Evolutionary conservation across 2,329 filamentous ascomycete species (phyloP).

Genomic region (Claviceps digitariae): DNA sequence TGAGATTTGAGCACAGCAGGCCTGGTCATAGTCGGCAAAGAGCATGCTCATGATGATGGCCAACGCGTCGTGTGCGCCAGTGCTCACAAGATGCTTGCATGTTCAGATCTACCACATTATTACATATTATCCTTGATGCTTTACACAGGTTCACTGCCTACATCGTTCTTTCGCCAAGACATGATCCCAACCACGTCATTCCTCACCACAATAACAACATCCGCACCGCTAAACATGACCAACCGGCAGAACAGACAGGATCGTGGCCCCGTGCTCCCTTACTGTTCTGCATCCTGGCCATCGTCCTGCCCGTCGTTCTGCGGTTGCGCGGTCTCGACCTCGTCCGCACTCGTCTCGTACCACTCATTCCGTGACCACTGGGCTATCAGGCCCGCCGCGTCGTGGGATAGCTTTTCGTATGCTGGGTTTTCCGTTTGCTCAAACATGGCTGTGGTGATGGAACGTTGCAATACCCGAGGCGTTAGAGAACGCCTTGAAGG

Average conservation of each 20-base stretch:
- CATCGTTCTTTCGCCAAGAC: too few relatives aligned
- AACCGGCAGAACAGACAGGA: neutral
- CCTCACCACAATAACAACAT: neutral
- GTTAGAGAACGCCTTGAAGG: constrained; percentile 3
- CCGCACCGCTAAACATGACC: neutral
- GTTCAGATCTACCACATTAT: too few relatives aligned
- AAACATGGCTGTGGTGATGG: constrained; percentile 49
- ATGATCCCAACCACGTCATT: too few relatives aligned
- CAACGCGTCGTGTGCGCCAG: too few relatives aligned
- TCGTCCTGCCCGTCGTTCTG: neutral
- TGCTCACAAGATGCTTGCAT: too few relatives aligned
- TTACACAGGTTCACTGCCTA: too few relatives aligned
- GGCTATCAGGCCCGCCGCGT: constrained; percentile 51
- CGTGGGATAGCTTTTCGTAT: constrained; percentile 52
- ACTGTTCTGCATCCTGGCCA: neutral
- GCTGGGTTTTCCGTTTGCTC: constrained; percentile 57
- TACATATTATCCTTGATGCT: too few relatives aligned
- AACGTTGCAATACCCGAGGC: neutral
- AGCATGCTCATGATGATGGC: too few relatives aligned
- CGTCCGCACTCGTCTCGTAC: constrained; percentile 32
- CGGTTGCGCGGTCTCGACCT: neutral
- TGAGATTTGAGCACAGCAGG: too few relatives aligned
- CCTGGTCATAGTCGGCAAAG: too few relatives aligned
- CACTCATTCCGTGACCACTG: constrained; percentile 52
- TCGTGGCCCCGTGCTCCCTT: neutral